Evolutionary conservation across 192 early-diverging fungal genomes (phyloP).

Genomic region (Coemansia sp.): DNA sequence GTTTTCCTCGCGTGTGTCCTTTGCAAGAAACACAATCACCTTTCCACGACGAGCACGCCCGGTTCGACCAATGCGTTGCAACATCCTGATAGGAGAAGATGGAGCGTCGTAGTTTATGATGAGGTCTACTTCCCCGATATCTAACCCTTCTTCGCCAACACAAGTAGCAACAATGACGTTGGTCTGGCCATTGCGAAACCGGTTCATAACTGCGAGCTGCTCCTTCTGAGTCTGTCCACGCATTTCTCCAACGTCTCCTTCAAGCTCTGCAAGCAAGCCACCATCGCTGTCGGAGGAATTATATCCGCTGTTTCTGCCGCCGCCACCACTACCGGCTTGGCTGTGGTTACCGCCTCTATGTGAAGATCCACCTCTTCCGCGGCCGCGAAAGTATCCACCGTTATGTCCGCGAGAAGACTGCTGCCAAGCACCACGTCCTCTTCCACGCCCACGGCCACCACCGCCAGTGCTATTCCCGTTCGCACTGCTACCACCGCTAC

Average conservation of each 20-base stretch:
- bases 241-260: constrained; percentile 25
- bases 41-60: constrained; percentile 51
- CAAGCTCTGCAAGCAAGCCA: constrained; percentile 17
- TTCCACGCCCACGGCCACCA: constrained; percentile 4
- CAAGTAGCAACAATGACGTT: constrained; percentile 89
- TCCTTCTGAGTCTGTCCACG: constrained; percentile 85
- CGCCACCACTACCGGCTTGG: background rate
- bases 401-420: background rate
- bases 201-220: constrained; percentile 73
- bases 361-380: constrained; percentile 5
- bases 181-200: constrained; percentile 74
- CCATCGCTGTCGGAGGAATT: constrained; percentile 6
- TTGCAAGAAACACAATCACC: constrained; percentile 52
- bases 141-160: constrained; percentile 94
- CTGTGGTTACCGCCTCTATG: background rate
- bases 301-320: background rate
- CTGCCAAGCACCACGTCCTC: background rate
- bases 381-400: constrained; percentile 9
- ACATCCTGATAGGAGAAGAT: constrained; percentile 48
- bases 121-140: constrained; percentile 94
- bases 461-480: background rate
- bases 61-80: constrained; percentile 56
- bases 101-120: constrained; percentile 85
- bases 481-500: background rate
- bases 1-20: constrained; percentile 51